Conservation (phyloP, 306 rosid genomes). For the Dalbergia cochinchinensis region DNA sequence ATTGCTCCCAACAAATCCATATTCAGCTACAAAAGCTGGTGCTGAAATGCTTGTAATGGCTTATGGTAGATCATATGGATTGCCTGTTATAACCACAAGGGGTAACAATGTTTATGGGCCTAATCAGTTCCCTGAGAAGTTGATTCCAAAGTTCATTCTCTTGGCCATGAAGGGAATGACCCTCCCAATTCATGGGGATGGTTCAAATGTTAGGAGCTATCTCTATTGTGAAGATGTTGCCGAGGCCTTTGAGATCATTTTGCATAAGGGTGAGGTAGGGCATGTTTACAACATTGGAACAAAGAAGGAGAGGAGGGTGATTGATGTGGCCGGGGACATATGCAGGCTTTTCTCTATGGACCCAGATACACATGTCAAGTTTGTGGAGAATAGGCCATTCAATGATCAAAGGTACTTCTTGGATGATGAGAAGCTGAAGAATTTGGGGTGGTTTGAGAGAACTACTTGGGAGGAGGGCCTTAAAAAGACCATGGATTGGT, state of each 20-base stretch:
- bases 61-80: conserved; percentile 52
- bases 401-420: conserved; percentile 53
- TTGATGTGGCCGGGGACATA: conserved; percentile 50
- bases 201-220: conserved; percentile 53
- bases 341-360: conserved; percentile 46
- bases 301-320: conserved; percentile 49
- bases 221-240: conserved; percentile 56
- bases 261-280: conserved; percentile 51
- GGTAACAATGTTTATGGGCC: conserved; percentile 57
- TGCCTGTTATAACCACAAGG: conserved; percentile 52
- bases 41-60: conserved; percentile 60
- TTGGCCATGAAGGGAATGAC: conserved; percentile 49
- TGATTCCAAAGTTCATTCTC: conserved; percentile 54
- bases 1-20: conserved; percentile 42
- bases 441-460: conserved; percentile 55
- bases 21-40: conserved; percentile 51
- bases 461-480: conserved; percentile 62
- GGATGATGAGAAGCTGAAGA: conserved; percentile 57
- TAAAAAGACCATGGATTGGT: conserved; percentile 59
- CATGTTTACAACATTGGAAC: conserved; percentile 54
- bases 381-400: conserved; percentile 55
- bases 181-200: conserved; percentile 55
- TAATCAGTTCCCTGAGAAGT: conserved; percentile 51
- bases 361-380: conserved; percentile 33
- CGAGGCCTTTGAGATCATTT: conserved; percentile 52